A percentile compares a stretch with the other conserved stretches of the same genome.
These are phyloP conservation scores for Physcomitrium patens DNA, from an alignment of 225 moss, liverwort and hornwort species.

Conservation along the genomic window DNA sequence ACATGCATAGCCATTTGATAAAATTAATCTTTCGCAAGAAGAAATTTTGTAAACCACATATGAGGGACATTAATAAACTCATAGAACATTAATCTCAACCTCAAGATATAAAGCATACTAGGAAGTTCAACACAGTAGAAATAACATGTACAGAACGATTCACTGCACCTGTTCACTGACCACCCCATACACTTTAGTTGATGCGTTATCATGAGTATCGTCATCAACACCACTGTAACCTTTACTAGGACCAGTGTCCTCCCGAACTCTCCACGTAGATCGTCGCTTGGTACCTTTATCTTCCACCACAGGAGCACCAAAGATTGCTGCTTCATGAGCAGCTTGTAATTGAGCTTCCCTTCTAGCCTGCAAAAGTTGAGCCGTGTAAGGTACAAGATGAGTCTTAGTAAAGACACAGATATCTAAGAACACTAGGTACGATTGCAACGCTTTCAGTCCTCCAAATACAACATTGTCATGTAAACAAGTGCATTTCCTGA, in stretches of 20 bases:
- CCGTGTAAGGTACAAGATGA: neutral
- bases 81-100: neutral
- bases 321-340: constrained; percentile 69
- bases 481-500: neutral
- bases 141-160: neutral
- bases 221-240: constrained; percentile 22
- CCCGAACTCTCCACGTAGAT: constrained; percentile 18
- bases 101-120: neutral
- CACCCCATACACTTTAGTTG: constrained; percentile 36
- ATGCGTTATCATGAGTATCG: neutral
- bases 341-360: constrained; percentile 59
- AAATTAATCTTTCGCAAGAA: neutral
- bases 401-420: constrained; percentile 2
- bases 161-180: constrained; percentile 59
- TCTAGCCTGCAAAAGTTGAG: constrained; percentile 41
- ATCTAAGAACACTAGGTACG: neutral
- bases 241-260: constrained; percentile 1
- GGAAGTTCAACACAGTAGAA: neutral
- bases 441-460: neutral
- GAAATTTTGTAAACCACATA: constrained; percentile 4
- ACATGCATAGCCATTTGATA: neutral
- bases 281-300: constrained; percentile 24
- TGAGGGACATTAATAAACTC: neutral
- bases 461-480: constrained; percentile 3
- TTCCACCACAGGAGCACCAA: constrained; percentile 53